A percentile compares a stretch with the other conserved stretches of the same genome.
Conservation (phyloP, 2,329 filamentous ascomycete species). For the Aspergillus sp. region DNA sequence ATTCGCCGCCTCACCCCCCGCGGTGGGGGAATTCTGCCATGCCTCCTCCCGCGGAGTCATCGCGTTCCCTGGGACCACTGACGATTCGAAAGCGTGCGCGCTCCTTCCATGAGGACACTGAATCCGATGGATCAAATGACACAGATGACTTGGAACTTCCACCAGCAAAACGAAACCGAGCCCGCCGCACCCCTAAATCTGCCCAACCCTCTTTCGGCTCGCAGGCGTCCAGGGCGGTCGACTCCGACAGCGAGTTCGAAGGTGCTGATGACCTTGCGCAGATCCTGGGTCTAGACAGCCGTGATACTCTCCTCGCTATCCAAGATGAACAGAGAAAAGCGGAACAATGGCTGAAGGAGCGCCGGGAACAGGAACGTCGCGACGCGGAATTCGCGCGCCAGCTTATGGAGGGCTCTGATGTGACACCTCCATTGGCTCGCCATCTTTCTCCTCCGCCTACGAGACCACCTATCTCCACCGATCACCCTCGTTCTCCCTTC, state of each 20-base stretch:
- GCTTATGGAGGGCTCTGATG: slow-evolving; percentile 32
- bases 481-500: background rate
- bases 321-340: slow-evolving; percentile 30
- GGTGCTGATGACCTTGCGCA: slow-evolving; percentile 17
- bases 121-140: slow-evolving; percentile 6
- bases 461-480: slow-evolving; percentile 1
- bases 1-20: background rate
- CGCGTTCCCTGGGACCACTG: slow-evolving; percentile 2
- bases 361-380: slow-evolving; percentile 33
- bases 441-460: slow-evolving; percentile 6
- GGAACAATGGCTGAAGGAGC: slow-evolving; percentile 29
- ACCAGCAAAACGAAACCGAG: slow-evolving; percentile 8
- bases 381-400: slow-evolving; percentile 40
- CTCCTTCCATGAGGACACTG: background rate
- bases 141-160: slow-evolving; percentile 9
- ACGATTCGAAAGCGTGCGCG: slow-evolving; percentile 17
- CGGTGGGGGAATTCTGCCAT: slow-evolving; percentile 7
- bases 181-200: no score
- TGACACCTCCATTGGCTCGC: slow-evolving; percentile 11
- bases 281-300: slow-evolving; percentile 25
- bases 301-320: slow-evolving; percentile 25
- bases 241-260: background rate
- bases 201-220: slow-evolving; percentile 1
- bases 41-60: slow-evolving; percentile 4
- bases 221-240: background rate